These are phyloP conservation scores for Pestalotiopsis sp. DNA, from an alignment of 2,329 filamentous ascomycete species.

Conservation along the genomic window DNA sequence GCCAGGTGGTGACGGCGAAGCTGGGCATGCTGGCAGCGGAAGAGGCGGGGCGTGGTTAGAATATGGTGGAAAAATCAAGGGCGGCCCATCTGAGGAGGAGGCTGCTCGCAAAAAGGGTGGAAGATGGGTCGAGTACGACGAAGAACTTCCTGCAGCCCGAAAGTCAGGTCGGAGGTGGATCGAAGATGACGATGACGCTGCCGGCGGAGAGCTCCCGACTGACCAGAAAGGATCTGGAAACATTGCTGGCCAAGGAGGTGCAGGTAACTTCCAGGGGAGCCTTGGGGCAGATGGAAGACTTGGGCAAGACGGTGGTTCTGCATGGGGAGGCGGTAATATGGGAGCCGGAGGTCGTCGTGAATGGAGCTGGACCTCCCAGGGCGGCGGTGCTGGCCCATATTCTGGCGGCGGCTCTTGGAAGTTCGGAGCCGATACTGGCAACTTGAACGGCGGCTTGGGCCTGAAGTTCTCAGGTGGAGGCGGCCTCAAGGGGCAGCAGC, in stretches of 20 bases:
- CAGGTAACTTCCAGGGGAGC: background rate
- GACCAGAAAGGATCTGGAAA: too few relatives aligned
- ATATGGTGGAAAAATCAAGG: background rate
- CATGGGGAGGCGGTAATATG: background rate
- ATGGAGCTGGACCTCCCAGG: background rate
- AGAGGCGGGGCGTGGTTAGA: background rate
- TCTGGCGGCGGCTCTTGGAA: background rate
- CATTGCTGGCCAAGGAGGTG: too few relatives aligned
- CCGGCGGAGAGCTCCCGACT: background rate
- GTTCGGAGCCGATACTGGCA: background rate
- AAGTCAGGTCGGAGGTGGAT: background rate
- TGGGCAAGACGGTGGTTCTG: background rate
- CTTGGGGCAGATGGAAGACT: background rate
- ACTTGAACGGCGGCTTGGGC: background rate
- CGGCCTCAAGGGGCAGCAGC: background rate
- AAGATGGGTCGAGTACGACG: background rate
- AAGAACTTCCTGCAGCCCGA: background rate
- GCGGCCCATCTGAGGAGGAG: too few relatives aligned
- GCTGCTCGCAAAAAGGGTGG: background rate
- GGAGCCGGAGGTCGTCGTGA: background rate
- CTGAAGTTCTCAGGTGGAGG: background rate
- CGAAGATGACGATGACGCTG: background rate
- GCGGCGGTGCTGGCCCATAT: background rate
- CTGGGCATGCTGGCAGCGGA: background rate
- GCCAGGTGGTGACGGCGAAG: too few relatives aligned